Percentiles rank a stretch among this genome's conserved stretches.
Conservation (phyloP, 441 rosid species). For the Theobroma grandiflorum region DNA sequence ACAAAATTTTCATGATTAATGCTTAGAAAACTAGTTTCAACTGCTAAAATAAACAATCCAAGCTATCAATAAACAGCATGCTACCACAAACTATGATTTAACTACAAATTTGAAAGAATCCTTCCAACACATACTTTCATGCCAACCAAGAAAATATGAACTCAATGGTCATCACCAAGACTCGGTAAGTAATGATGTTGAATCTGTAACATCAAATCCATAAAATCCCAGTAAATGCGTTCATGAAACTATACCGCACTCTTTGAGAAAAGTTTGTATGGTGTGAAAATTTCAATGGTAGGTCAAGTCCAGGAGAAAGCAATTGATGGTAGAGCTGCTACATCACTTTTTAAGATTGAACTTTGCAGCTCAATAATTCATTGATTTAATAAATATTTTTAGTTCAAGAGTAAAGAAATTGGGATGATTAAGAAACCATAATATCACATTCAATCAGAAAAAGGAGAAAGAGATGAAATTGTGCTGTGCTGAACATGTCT, state of each 20-base stretch:
- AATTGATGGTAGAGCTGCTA: not conserved
- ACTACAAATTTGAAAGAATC: not conserved
- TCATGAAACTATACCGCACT: not conserved
- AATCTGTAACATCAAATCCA: not conserved
- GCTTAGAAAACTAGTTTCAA: not conserved
- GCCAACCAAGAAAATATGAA: not conserved
- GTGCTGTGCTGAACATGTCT: not conserved
- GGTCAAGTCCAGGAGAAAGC: not conserved
- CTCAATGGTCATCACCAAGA: not conserved
- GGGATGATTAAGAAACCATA: not conserved
- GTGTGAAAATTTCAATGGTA: not conserved
- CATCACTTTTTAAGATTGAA: not conserved
- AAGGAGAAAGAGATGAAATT: not conserved
- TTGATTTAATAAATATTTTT: not conserved
- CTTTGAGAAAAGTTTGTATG: not conserved
- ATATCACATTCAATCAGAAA: not conserved
- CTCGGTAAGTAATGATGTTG: not conserved
- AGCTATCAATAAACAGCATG: not conserved
- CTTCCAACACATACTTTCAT: not conserved
- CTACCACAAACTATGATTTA: not conserved
- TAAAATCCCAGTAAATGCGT: not conserved
- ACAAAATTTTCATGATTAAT: not conserved
- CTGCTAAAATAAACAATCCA: not conserved
- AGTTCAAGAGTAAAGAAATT: not conserved
- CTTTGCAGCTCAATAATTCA: not conserved